Conservation (phyloP, 768 basidiomycete genomes). For the Hydnomerulius pinastri region DNA sequence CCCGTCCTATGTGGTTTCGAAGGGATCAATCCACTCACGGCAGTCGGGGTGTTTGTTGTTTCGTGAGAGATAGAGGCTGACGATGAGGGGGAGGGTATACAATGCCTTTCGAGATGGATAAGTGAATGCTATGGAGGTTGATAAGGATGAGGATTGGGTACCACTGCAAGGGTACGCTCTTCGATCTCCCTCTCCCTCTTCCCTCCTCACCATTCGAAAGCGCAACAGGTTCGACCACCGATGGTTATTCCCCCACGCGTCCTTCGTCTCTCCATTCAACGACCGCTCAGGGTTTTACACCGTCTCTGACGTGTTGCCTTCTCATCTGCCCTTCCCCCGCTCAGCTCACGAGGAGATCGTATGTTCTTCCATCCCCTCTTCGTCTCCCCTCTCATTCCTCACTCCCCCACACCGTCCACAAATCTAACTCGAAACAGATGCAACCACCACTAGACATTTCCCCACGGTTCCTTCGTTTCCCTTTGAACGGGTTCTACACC, state of each 20-base stretch:
- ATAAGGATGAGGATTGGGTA: conserved; percentile 43
- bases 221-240: conserved; percentile 52
- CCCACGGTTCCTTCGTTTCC: too few species aligned
- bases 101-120: conserved; percentile 77
- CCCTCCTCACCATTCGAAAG: background rate
- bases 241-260: conserved; percentile 67
- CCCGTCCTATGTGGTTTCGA: conserved; percentile 65
- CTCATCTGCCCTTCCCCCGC: conserved; percentile 27
- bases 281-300: conserved; percentile 67
- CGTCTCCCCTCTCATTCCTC: too few species aligned
- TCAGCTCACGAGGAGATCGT: conserved; percentile 3
- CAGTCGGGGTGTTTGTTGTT: too few species aligned
- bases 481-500: too few species aligned
- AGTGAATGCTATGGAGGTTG: conserved; percentile 53
- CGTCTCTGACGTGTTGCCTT: conserved; percentile 52
- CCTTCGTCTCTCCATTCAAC: conserved; percentile 80
- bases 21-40: conserved; percentile 72
- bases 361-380: too few species aligned
- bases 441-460: too few species aligned
- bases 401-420: too few species aligned
- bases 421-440: too few species aligned
- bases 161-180: conserved; percentile 36
- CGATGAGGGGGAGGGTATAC: conserved; percentile 51
- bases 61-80: conserved; percentile 57
- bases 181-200: background rate